Percentiles rank a stretch among this genome's conserved stretches.
Evolutionary conservation across 1,139 yeast species (phyloP).

Genomic region (Candida dubliniensis): DNA sequence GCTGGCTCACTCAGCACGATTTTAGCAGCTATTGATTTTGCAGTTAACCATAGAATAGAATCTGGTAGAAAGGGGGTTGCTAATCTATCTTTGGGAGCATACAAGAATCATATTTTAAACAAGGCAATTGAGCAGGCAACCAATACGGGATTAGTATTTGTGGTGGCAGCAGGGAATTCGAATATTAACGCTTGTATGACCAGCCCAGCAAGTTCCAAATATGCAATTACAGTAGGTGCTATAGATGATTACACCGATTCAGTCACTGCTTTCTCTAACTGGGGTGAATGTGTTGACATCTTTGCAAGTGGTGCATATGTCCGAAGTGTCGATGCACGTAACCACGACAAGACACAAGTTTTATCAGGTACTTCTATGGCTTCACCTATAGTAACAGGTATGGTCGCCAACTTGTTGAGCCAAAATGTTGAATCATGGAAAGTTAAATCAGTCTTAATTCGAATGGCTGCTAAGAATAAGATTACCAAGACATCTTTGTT

Average conservation of each 20-base stretch:
- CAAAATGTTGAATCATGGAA: constrained; percentile 51
- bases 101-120: constrained; percentile 63
- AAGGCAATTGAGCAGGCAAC: constrained; percentile 72
- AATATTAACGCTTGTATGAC: constrained; percentile 73
- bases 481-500: constrained; percentile 37
- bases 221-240: constrained; percentile 84
- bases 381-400: constrained; percentile 76
- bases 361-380: constrained; percentile 91
- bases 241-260: constrained; percentile 70
- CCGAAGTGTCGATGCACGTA: constrained; percentile 40
- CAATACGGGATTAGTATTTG: constrained; percentile 69
- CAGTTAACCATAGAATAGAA: constrained; percentile 56
- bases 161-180: constrained; percentile 90
- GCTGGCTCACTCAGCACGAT: constrained; percentile 69
- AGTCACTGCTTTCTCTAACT: constrained; percentile 75
- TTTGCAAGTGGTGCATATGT: constrained; percentile 81
- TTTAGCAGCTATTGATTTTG: constrained; percentile 69
- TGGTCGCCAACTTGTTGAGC: constrained; percentile 62
- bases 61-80: constrained; percentile 59
- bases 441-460: constrained; percentile 40
- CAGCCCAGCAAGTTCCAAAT: constrained; percentile 75
- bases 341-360: constrained; percentile 29
- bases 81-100: constrained; percentile 79
- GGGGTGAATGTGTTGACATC: constrained; percentile 86
- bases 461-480: constrained; percentile 31